A percentile compares a stretch with the other conserved stretches of the same genome.
Evolutionary conservation across 2,329 filamentous ascomycete species (phyloP).

Genomic region (Coniosporium tulheliwenetii): DNA sequence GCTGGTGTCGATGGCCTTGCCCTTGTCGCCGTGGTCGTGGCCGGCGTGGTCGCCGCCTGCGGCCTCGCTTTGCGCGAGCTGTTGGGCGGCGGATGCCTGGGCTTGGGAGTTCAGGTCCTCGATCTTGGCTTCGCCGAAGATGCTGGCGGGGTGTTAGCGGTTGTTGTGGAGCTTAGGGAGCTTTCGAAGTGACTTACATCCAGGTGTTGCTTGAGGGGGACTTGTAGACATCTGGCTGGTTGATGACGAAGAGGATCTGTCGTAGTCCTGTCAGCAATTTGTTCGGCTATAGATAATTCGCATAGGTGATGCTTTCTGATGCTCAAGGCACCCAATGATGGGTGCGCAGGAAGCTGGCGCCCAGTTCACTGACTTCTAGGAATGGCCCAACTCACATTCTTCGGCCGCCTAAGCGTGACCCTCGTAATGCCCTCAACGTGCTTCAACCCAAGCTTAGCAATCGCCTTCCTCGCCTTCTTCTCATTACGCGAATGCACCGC

Average conservation of each 20-base stretch:
- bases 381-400: conserved; percentile 63
- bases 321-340: too few species aligned
- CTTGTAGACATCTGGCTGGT: conserved; percentile 99
- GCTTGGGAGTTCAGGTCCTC: conserved; percentile 98
- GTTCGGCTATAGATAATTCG: conserved; percentile 1
- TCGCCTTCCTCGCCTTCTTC: conserved; percentile 99
- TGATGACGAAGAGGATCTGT: conserved; percentile 98
- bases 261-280: conserved; percentile 3
- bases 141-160: conserved; percentile 39
- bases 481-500: conserved; percentile 97
- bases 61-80: conserved; percentile 63
- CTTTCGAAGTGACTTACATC: conserved; percentile 53
- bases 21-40: conserved; percentile 64
- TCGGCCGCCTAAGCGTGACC: conserved; percentile 93
- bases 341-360: too few species aligned
- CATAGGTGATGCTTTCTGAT: too few species aligned
- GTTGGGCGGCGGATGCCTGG: conserved; percentile 88
- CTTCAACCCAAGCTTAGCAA: conserved; percentile 95
- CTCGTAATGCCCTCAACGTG: conserved; percentile 94
- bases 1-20: conserved; percentile 47
- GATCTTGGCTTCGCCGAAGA: conserved; percentile 99
- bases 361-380: too few species aligned
- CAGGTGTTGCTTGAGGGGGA: conserved; percentile 98
- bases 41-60: conserved; percentile 50
- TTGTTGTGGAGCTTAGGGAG: neutral